phyloP scores from a whole-genome alignment of 192 early-diverging fungal genomes.

The Backusella sp. region DNA sequence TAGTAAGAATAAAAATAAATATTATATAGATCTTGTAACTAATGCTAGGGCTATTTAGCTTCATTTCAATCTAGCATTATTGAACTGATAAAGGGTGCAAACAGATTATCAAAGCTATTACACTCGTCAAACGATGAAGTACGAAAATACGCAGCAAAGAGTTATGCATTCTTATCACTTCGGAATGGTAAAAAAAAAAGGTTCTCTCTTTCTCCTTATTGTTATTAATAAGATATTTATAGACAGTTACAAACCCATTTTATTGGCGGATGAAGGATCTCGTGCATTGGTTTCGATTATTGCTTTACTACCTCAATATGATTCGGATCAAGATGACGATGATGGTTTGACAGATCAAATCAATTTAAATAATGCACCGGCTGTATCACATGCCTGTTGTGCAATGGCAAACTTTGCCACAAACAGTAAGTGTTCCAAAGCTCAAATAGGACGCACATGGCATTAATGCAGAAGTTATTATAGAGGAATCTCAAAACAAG shows the following conservation, averaged over 20 bases:
- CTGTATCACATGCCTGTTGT: constrained; percentile 55
- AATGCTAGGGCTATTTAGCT: not conserved
- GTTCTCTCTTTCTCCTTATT: not conserved
- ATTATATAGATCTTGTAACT: not conserved
- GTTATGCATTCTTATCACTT: constrained; percentile 53
- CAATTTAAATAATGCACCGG: constrained; percentile 21
- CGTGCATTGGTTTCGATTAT: constrained; percentile 22
- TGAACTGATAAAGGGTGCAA: constrained; percentile 39
- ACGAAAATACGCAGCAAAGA: constrained; percentile 53
- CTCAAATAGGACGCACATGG: too few relatives aligned
- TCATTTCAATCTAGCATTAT: constrained; percentile 52
- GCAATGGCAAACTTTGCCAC: constrained; percentile 61
- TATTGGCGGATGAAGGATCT: constrained; percentile 34
- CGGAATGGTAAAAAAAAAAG: constrained; percentile 44
- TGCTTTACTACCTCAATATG: constrained; percentile 10
- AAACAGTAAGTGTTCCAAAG: constrained; percentile 37
- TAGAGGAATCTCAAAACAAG: constrained; percentile 44
- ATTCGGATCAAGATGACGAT: not conserved
- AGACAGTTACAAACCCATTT: constrained; percentile 38
- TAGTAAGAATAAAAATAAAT: not conserved
- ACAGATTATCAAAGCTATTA: constrained; percentile 38
- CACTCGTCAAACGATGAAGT: constrained; percentile 44
- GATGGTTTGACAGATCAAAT: not conserved
- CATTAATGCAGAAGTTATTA: not conserved
- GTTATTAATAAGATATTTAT: not conserved